Base-by-base conservation (phyloP, 768 basidiomycete genomes). In the Paxillus ammoniavirescens region DNA sequence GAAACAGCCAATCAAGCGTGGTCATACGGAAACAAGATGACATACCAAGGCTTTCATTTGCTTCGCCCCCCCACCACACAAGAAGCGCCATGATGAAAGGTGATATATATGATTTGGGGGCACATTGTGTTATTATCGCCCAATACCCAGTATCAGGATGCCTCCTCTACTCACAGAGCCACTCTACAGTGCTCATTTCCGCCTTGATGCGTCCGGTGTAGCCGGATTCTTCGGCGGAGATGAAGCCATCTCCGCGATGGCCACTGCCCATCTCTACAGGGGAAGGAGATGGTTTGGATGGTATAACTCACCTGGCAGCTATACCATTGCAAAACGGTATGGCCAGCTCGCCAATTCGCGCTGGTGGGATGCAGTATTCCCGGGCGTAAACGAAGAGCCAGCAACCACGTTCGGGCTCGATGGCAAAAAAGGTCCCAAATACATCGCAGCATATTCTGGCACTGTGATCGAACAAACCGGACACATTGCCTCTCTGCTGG, bases 391-490 rank as follows among this genome's bases (percentile, higher is more conserved):
- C 13, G 43, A 44, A 4, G 61, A 71, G 9, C 66, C 67, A 9
- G 56, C 56, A 2, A 12, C 45, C 1, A 21, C 67, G 15, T 55
- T 72, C 5, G 60, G 55, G 15, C 9, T 53, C 26, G 59, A 55
- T 23, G 36, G 49, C 4, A 45, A 26, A 43, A 54, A 47, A 10
- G 70, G 70, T 1, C 89, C 89, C 45, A 91, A 89, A 62, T 93
- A 80, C 68, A 82, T 89, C 55, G 82, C 87, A 0, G 84, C 90
- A 60, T 82, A 23, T 70, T 92, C 44, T 77, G 87, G 67, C 66
- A 89, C 57, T 77, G 74, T 55, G 66, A 61, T 71, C 1, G 68
- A n/a, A 62, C 70, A 35, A 75, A 80, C 63, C 74, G 79, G 49
- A 72, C 82, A 15, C 65, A 79, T 62, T 83, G 89, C 21, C 75